Base-by-base conservation (phyloP, 208 protist genomes). In the Trypanosoma brucei region DNA sequence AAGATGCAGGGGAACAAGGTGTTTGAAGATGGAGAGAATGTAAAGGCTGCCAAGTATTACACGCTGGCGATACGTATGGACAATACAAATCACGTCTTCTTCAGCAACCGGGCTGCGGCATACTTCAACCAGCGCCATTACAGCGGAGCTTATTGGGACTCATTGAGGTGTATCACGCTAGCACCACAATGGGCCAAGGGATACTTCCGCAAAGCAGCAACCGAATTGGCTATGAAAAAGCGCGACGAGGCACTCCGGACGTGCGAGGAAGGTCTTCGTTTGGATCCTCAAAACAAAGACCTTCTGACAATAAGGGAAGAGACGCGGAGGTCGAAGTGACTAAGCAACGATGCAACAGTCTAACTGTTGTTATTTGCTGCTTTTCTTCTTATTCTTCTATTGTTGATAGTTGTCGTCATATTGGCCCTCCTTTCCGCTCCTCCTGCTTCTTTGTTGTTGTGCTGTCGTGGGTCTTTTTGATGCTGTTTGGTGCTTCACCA, bases 1-100 rank as follows among this genome's bases (percentile, higher is more conserved):
- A 96, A 96, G 79, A 72, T 76, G 5, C 88, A 96, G 66, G 92
- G 92, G 50, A 95, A 96, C 71, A 94, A 93, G 53, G 85, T 91
- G 1, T 96, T 96, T 49, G 79, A 71, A 54, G 68, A 69, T 6
- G 84, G 87, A 22, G 88, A 96, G 70, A 92, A 91, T 58, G 82
- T 92, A 1, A 96, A 96, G 73, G 92, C 92, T 13, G 81, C 85
- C 8, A 93, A 94, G 81, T 94, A 93, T 53, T 97, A 97, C 72
- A 92, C 86, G 0, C 68, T 96, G 7, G 90, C 93, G 45, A 95
- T 97, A 52, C 92, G 91, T 58, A 74, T 94, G 35, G 84, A 93
- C 65, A 66, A 68, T 65, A 82, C 63, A 0, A 94, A 96, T 66
- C 83, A 92, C 73, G 75, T 96, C 34, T 97, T 86, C 75, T 97